phyloP scores from a whole-genome alignment of 495 filamentous ascomycete species.

The Podospora didyma region DNA sequence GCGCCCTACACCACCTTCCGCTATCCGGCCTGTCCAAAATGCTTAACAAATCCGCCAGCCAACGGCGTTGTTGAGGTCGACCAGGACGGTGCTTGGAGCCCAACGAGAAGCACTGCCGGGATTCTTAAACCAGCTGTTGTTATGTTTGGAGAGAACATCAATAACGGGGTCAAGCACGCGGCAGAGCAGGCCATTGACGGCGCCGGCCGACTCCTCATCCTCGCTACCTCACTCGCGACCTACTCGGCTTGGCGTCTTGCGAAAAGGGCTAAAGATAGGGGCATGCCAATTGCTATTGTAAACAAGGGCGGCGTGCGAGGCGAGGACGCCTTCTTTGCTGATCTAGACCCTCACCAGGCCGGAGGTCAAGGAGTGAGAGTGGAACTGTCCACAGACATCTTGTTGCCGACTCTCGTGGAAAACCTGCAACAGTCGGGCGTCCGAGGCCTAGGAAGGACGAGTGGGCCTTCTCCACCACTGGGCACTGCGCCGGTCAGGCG shows the following conservation, averaged over 20 bases:
- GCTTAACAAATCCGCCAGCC: slow-evolving; percentile 62
- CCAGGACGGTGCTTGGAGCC: slow-evolving; percentile 72
- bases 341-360: slow-evolving; percentile 40
- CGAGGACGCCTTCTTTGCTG: slow-evolving; percentile 64
- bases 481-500: background rate
- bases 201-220: slow-evolving; percentile 67
- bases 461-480: background rate
- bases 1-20: slow-evolving; percentile 85
- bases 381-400: slow-evolving; percentile 49
- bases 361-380: slow-evolving; percentile 48
- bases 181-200: slow-evolving; percentile 77
- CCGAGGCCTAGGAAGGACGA: background rate
- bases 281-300: slow-evolving; percentile 80
- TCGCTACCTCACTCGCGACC: slow-evolving; percentile 88
- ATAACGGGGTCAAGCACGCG: slow-evolving; percentile 58
- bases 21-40: slow-evolving; percentile 85
- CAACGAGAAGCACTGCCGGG: slow-evolving; percentile 60
- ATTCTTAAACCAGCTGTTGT: slow-evolving; percentile 87
- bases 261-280: slow-evolving; percentile 72
- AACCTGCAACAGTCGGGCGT: slow-evolving; percentile 20
- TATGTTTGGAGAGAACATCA: slow-evolving; percentile 94
- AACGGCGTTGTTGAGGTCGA: slow-evolving; percentile 64
- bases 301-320: slow-evolving; percentile 82
- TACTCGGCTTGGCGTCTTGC: slow-evolving; percentile 92
- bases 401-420: slow-evolving; percentile 52